phyloP scores from a whole-genome alignment of 2,329 filamentous ascomycete genomes.

The Sclerotinia glacialis region DNA sequence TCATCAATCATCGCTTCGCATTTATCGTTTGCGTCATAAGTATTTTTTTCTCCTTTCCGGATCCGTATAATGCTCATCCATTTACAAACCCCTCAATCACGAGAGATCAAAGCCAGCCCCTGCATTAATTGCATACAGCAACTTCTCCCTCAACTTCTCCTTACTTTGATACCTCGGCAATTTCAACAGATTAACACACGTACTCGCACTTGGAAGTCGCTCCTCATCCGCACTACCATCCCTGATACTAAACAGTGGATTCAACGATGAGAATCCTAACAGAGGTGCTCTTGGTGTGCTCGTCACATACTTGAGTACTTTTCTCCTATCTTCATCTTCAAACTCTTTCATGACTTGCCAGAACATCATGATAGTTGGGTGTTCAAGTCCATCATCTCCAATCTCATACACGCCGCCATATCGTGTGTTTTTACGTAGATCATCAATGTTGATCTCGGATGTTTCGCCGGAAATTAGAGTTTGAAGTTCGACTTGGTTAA shows the following conservation, averaged over 20 bases:
- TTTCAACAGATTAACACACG: conserved; percentile 93
- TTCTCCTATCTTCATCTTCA: conserved; percentile 71
- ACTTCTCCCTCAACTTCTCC: conserved; percentile 67
- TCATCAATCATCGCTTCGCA: conserved; percentile 11
- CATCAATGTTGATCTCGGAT: conserved; percentile 80
- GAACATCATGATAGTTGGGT: conserved; percentile 81
- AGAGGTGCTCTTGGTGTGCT: conserved; percentile 87
- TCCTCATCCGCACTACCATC: conserved; percentile 75
- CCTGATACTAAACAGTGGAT: conserved; percentile 83
- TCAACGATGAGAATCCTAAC: conserved; percentile 81
- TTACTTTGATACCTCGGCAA: conserved; percentile 75
- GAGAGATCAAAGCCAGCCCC: conserved; percentile 86
- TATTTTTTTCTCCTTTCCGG: background rate
- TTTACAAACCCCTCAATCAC: conserved; percentile 16
- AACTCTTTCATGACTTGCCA: conserved; percentile 84
- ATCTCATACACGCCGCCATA: conserved; percentile 88
- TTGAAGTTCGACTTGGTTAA: conserved; percentile 93
- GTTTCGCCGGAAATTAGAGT: conserved; percentile 87
- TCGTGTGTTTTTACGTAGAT: conserved; percentile 76
- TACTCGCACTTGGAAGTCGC: conserved; percentile 86
- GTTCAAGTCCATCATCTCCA: conserved; percentile 84
- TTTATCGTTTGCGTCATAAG: conserved; percentile 14
- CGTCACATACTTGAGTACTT: conserved; percentile 93
- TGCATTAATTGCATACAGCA: conserved; percentile 85
- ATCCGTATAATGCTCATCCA: background rate